A percentile compares a stretch with the other conserved stretches of the same genome.
These are phyloP conservation scores for Pseudohalonectria lignicola DNA, from an alignment of 2,329 filamentous ascomycete species.

Conservation along the genomic window DNA sequence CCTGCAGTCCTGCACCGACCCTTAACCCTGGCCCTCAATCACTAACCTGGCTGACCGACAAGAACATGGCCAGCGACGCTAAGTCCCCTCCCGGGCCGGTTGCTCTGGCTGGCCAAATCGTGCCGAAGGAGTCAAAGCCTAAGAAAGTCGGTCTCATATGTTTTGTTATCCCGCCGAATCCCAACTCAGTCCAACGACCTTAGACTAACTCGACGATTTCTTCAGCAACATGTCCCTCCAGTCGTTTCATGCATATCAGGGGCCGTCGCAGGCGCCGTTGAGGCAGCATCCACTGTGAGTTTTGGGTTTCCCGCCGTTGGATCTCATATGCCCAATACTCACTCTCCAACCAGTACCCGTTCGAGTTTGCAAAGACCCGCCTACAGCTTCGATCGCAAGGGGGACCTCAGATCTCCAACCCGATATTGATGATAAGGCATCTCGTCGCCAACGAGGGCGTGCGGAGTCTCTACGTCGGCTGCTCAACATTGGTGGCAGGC, in stretches of 20 bases:
- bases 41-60: too few species aligned
- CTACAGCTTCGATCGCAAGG: slow-evolving; percentile 34
- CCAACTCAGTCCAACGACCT: too few species aligned
- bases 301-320: too few species aligned
- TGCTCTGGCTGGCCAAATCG: not conserved
- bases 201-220: too few species aligned
- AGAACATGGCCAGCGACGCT: too few species aligned
- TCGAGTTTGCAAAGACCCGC: slow-evolving; percentile 58
- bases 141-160: too few species aligned
- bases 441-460: slow-evolving; percentile 46
- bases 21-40: too few species aligned
- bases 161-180: too few species aligned
- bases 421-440: slow-evolving; percentile 41
- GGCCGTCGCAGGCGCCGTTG: slow-evolving; percentile 38
- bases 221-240: slow-evolving; percentile 20
- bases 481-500: slow-evolving; percentile 46
- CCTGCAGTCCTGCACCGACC: too few species aligned
- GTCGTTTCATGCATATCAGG: slow-evolving; percentile 37
- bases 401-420: too few species aligned
- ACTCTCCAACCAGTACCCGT: slow-evolving; percentile 38
- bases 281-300: slow-evolving; percentile 35
- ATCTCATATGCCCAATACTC: not conserved
- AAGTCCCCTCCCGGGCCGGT: too few species aligned
- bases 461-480: slow-evolving; percentile 51
- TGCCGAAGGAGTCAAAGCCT: not conserved